Evolutionary conservation across 2,329 filamentous ascomycete species (phyloP).

Genomic region (Chrysoporthe puriensis): DNA sequence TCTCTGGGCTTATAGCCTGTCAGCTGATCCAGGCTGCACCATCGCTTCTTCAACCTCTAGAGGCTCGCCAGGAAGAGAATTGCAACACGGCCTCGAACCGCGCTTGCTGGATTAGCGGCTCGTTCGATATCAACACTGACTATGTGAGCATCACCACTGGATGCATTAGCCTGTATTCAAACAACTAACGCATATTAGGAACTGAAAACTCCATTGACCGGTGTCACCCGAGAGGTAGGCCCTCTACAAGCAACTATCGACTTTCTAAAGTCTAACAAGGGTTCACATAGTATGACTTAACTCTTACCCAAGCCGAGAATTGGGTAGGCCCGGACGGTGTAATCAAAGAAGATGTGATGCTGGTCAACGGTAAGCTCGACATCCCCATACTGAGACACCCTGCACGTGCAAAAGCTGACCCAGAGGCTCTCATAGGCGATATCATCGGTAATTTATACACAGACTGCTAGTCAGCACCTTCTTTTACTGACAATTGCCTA

Average conservation of each 20-base stretch:
- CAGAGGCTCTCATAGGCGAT: constrained; percentile 5
- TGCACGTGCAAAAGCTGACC: constrained; percentile 19
- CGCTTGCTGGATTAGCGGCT: constrained; percentile 35
- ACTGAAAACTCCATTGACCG: constrained; percentile 32
- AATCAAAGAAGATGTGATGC: constrained; percentile 42
- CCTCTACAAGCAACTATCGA: background rate
- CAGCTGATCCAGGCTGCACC: constrained; percentile 19
- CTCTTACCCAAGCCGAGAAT: constrained; percentile 35
- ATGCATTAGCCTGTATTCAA: background rate
- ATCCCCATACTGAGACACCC: constrained; percentile 14
- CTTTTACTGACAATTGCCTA: constrained; percentile 1
- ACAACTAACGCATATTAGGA: constrained; percentile 25
- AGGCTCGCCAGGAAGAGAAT: constrained; percentile 20
- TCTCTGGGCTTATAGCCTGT: constrained; percentile 24
- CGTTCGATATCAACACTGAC: constrained; percentile 38
- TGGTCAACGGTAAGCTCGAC: constrained; percentile 48
- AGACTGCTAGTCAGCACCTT: background rate
- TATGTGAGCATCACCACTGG: constrained; percentile 24
- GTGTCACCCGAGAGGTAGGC: constrained; percentile 31
- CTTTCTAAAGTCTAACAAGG: background rate
- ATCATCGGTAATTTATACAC: constrained; percentile 19
- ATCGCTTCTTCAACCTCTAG: constrained; percentile 13
- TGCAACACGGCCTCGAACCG: constrained; percentile 36
- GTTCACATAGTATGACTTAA: constrained; percentile 34
- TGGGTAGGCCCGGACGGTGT: constrained; percentile 38